phyloP scores from a whole-genome alignment of 2,329 filamentous ascomycete genomes.

The Ophiostoma tasmaniense region DNA sequence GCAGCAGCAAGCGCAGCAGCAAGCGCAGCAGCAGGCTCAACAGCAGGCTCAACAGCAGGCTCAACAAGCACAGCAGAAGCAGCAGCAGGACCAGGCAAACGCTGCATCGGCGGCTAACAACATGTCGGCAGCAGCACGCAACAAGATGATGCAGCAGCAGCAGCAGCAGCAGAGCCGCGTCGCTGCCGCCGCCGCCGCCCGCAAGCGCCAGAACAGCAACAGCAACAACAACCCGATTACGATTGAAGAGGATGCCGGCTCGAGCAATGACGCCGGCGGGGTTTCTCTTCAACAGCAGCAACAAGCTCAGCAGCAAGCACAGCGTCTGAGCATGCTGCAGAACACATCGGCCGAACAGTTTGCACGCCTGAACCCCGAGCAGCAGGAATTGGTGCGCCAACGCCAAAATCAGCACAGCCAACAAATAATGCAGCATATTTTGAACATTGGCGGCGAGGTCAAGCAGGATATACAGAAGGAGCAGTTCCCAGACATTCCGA shows the following conservation, averaged over 20 bases:
- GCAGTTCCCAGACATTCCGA: slow-evolving; percentile 36
- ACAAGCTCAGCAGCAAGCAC: slow-evolving; percentile 5
- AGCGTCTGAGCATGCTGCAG: slow-evolving; percentile 23
- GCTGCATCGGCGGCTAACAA: not conserved
- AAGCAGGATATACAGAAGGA: slow-evolving; percentile 33
- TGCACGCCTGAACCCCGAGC: slow-evolving; percentile 36
- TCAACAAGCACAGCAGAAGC: slow-evolving; percentile 8
- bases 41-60: slow-evolving; percentile 11
- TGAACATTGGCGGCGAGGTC: slow-evolving; percentile 27
- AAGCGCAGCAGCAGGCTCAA: slow-evolving; percentile 10
- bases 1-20: slow-evolving; percentile 15
- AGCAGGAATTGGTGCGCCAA: slow-evolving; percentile 25
- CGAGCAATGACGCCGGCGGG: not conserved
- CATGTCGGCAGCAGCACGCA: slow-evolving; percentile 9
- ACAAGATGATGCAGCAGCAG: slow-evolving; percentile 13
- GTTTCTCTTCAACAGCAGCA: slow-evolving; percentile 12
- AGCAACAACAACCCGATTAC: slow-evolving; percentile 5
- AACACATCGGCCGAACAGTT: slow-evolving; percentile 32
- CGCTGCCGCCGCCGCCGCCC: slow-evolving; percentile 10
- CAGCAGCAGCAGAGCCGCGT: slow-evolving; percentile 20
- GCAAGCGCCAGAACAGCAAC: slow-evolving; percentile 7
- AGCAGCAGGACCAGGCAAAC: slow-evolving; percentile 14
- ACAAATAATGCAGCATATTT: slow-evolving; percentile 33
- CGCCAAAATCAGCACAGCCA: slow-evolving; percentile 22
- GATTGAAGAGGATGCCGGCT: not conserved